Percentiles rank a stretch among this genome's conserved stretches.
phyloP scores from a whole-genome alignment of 345 rosid genomes.

The Hibiscus syriacus region DNA sequence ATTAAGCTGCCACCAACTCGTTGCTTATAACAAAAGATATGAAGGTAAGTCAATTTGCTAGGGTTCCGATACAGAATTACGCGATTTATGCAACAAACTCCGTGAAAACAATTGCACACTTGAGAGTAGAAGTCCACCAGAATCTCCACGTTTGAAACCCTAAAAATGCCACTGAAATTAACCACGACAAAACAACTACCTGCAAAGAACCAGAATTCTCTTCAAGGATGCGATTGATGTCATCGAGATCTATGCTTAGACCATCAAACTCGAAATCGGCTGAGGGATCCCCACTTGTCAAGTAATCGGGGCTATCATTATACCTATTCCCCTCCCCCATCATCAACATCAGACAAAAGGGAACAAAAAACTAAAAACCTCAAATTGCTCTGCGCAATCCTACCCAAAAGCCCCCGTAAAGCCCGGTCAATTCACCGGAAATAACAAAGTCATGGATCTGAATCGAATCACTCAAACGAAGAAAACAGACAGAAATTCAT shows the following conservation, averaged over 20 bases:
- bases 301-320: neutral
- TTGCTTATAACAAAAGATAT: neutral
- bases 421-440: neutral
- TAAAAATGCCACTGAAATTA: neutral
- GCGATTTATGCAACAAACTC: neutral
- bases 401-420: constrained; percentile 6
- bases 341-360: constrained; percentile 9
- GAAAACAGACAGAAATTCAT: constrained; percentile 9
- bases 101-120: neutral
- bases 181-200: constrained; percentile 25
- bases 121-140: neutral
- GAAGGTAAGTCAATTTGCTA: neutral
- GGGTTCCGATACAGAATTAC: neutral
- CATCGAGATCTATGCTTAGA: constrained; percentile 34
- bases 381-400: neutral
- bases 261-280: constrained; percentile 15
- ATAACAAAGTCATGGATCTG: neutral
- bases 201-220: constrained; percentile 25
- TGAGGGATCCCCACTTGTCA: constrained; percentile 11
- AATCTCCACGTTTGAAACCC: neutral
- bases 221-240: constrained; percentile 28
- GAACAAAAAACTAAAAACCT: neutral
- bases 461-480: constrained; percentile 2
- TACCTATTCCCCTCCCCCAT: constrained; percentile 29
- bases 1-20: neutral